These are phyloP conservation scores for Syncephalis plumigaleata DNA, from an alignment of 371 early-diverging fungal species.

Conservation along the genomic window DNA sequence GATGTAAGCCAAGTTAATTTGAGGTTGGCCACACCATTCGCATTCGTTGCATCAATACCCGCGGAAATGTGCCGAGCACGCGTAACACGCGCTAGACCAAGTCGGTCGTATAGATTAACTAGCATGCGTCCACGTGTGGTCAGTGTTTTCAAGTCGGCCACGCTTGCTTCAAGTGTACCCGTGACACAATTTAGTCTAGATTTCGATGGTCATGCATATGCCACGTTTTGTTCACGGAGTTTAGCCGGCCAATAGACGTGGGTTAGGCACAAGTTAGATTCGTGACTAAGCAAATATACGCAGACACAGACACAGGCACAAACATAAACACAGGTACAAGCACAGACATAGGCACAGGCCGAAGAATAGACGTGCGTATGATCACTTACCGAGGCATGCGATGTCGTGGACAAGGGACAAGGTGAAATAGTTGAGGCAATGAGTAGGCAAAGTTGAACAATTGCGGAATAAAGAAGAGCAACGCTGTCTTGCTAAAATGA, in stretches of 20 bases:
- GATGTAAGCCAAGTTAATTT: too few relatives aligned
- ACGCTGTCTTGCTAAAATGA: conserved; percentile 81
- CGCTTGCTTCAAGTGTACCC: conserved; percentile 7
- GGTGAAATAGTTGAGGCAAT: conserved; percentile 79
- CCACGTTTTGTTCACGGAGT: background rate
- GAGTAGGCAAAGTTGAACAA: conserved; percentile 93
- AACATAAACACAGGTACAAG: too few relatives aligned
- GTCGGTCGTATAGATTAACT: conserved; percentile 14
- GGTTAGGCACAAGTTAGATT: too few relatives aligned
- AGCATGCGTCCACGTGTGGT: conserved; percentile 15
- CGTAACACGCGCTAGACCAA: conserved; percentile 23
- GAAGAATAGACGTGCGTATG: too few relatives aligned
- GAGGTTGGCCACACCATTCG: too few relatives aligned
- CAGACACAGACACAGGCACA: too few relatives aligned
- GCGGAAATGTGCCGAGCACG: background rate
- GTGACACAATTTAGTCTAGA: conserved; percentile 2
- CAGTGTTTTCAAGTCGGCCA: conserved; percentile 14
- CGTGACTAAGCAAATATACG: too few relatives aligned
- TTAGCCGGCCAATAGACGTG: too few relatives aligned
- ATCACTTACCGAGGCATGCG: conserved; percentile 75
- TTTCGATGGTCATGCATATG: conserved; percentile 1
- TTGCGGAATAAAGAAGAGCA: conserved; percentile 90
- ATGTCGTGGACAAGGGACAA: conserved; percentile 97
- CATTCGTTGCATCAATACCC: conserved; percentile 29
- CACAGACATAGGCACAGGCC: too few relatives aligned